phyloP scores from a whole-genome alignment of 208 protist species.

The Leishmania braziliensis region DNA sequence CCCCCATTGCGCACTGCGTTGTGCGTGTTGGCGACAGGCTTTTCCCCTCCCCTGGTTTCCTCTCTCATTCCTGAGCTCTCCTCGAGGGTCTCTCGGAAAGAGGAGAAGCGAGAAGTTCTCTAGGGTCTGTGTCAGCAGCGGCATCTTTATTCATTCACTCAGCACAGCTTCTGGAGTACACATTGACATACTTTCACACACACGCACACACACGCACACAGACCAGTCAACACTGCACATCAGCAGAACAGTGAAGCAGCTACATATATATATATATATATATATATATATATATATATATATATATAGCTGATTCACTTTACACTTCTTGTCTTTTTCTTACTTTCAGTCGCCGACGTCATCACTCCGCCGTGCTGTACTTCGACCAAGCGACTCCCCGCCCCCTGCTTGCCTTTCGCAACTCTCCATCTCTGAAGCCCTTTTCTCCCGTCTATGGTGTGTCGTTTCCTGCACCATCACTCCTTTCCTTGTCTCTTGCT shows the following conservation, averaged over 20 bases:
- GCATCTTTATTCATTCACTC: not conserved
- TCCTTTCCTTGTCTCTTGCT: not conserved
- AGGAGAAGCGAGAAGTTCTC: not conserved
- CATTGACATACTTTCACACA: not conserved
- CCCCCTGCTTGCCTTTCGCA: not conserved
- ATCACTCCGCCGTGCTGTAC: not conserved
- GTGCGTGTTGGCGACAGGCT: not conserved
- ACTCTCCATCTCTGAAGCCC: not conserved
- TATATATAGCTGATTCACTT: not conserved
- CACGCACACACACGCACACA: not conserved
- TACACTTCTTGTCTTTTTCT: not conserved
- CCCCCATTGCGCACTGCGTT: not conserved
- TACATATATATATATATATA: not conserved
- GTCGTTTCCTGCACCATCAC: not conserved
- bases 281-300: too few relatives aligned
- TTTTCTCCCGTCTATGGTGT: not conserved
- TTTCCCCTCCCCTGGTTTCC: not conserved
- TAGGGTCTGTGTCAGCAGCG: not conserved
- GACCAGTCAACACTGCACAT: not conserved
- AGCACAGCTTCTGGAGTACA: not conserved
- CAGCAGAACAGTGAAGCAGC: not conserved
- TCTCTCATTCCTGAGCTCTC: not conserved
- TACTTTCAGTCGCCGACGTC: not conserved
- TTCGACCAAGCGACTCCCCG: not conserved
- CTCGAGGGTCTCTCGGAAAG: not conserved